A percentile compares a stretch with the other conserved stretches of the same genome.
Evolutionary conservation across 2,329 filamentous ascomycete genomes (phyloP).

Genomic region (Zymoseptoria passerinii): DNA sequence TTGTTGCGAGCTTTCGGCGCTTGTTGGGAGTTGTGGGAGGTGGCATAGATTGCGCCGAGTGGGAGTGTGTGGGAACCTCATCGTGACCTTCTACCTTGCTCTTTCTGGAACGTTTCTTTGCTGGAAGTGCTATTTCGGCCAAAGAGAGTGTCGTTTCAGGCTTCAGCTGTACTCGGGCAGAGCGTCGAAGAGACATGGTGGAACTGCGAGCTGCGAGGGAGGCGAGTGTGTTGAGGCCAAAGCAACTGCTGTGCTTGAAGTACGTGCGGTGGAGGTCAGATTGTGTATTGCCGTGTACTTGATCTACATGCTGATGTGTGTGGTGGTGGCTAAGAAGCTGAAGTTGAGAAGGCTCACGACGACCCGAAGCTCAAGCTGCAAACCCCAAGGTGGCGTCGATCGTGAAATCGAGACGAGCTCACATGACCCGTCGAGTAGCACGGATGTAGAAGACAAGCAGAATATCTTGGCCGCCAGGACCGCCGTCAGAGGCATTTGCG

Average conservation of each 20-base stretch:
- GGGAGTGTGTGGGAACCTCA: not conserved
- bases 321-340: not conserved
- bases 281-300: not conserved
- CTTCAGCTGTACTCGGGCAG: conserved; percentile 36
- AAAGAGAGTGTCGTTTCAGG: not conserved
- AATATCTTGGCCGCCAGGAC: too few relatives aligned
- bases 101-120: conserved; percentile 20
- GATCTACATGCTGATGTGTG: not conserved
- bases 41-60: conserved; percentile 18
- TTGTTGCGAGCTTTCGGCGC: conserved; percentile 23
- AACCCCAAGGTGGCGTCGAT: not conserved
- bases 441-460: not conserved
- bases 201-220: conserved; percentile 1
- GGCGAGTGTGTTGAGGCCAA: not conserved
- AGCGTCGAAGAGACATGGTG: conserved; percentile 47
- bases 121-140: conserved; percentile 10
- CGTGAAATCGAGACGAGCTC: not conserved
- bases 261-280: not conserved
- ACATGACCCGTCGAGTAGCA: not conserved
- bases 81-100: conserved; percentile 3
- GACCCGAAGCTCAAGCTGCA: not conserved
- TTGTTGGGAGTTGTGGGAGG: conserved; percentile 27
- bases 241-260: not conserved
- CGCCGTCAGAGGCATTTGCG: not conserved
- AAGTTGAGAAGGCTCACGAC: not conserved